These are phyloP conservation scores for Zoysia japonica DNA, from an alignment of 176 grass and related monocot genomes.

Conservation along the genomic window DNA sequence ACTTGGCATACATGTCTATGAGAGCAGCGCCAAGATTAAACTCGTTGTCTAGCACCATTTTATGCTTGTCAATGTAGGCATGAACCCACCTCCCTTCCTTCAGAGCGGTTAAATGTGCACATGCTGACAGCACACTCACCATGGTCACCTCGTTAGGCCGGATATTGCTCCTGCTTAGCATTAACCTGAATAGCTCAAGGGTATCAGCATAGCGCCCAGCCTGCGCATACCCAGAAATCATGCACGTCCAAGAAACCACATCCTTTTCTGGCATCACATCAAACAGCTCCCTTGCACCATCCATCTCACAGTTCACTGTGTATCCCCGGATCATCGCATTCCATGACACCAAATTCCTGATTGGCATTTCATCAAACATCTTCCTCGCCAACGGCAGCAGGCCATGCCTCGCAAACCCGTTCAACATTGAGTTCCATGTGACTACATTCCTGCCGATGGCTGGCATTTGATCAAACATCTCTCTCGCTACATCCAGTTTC, in stretches of 20 bases:
- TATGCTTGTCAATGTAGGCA: conserved; percentile 61
- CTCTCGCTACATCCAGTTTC: conserved; percentile 57
- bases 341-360: conserved; percentile 66
- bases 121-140: conserved; percentile 73
- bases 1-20: conserved; percentile 81
- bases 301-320: conserved; percentile 47
- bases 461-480: conserved; percentile 66
- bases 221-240: conserved; percentile 72
- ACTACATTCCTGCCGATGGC: conserved; percentile 46
- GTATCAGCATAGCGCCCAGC: conserved; percentile 43
- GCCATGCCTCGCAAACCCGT: conserved; percentile 48
- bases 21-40: conserved; percentile 72
- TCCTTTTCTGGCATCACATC: conserved; percentile 60
- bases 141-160: conserved; percentile 79
- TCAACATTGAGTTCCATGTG: conserved; percentile 77
- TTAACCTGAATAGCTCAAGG: conserved; percentile 58
- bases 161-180: conserved; percentile 42
- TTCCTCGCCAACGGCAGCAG: conserved; percentile 64
- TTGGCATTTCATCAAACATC: conserved; percentile 69
- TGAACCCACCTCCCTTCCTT: conserved; percentile 70
- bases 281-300: conserved; percentile 46
- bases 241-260: conserved; percentile 67
- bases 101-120: conserved; percentile 54
- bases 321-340: conserved; percentile 67
- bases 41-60: conserved; percentile 61